phyloP scores from a whole-genome alignment of 2,329 filamentous ascomycete genomes.

The Aspergillus sp. region DNA sequence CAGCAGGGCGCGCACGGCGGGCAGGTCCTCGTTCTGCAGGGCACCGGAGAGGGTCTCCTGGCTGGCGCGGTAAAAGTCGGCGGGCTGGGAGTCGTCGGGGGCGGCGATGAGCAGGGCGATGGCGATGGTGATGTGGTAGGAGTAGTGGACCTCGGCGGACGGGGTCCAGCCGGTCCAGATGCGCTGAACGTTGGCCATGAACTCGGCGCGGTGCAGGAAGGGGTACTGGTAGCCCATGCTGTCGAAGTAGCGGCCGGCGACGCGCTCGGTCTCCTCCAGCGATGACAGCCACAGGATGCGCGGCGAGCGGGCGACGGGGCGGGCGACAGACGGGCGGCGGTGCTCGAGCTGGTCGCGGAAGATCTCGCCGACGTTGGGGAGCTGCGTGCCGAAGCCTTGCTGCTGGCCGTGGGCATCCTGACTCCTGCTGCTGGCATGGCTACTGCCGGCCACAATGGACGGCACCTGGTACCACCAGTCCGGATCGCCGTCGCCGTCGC shows the following conservation, averaged over 20 bases:
- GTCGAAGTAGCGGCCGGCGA: conserved; percentile 28
- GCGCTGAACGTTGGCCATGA: conserved; percentile 22
- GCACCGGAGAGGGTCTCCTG: conserved; percentile 25
- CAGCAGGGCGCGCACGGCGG: conserved; percentile 26
- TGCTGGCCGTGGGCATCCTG: conserved; percentile 10
- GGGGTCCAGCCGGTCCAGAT: conserved; percentile 27
- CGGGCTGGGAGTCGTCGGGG: conserved; percentile 19
- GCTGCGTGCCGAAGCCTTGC: conserved; percentile 19
- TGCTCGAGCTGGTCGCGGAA: conserved; percentile 32
- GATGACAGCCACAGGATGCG: conserved; percentile 26
- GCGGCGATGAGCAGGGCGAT: conserved; percentile 27
- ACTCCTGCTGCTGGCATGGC: conserved; percentile 11
- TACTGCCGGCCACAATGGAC: conserved; percentile 21
- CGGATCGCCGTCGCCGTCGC: conserved; percentile 24
- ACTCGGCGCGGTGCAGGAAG: conserved; percentile 26
- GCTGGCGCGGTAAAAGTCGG: conserved; percentile 27
- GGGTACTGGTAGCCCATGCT: conserved; percentile 32
- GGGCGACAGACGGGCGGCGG: conserved; percentile 25
- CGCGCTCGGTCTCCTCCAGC: conserved; percentile 25
- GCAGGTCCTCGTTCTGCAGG: conserved; percentile 30
- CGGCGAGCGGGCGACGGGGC: conserved; percentile 20
- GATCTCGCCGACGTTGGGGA: conserved; percentile 32
- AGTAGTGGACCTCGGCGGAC: conserved; percentile 23
- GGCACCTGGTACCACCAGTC: conserved; percentile 34
- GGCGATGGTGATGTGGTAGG: conserved; percentile 30